Base-by-base conservation (phyloP, 1,284 basidiomycete species). In the Puccinia brachypodii region DNA sequence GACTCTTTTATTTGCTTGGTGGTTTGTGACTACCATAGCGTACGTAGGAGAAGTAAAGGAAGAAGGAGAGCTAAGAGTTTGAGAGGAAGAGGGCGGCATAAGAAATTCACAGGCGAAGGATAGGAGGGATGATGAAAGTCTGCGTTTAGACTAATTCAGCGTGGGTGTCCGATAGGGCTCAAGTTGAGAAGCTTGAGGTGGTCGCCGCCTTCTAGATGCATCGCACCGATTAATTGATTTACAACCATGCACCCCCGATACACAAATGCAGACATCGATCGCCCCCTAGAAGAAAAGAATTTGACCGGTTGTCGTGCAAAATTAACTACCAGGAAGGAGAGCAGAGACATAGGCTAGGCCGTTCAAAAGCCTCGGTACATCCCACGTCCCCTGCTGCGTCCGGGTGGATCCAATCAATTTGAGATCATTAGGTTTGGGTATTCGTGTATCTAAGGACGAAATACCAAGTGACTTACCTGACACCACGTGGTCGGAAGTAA, bases 321-420 rank as follows among this genome's bases (percentile, higher is more conserved):
- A n/a, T 31, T n/a, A 31, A 42, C 38, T 36, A 38, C 66, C 36
- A 68, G 31, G 19, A 36, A 14, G 3, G 9, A 68, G 6, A 38
- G 25, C 58, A 13, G 25, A 68, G 38, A 38, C 25, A 25, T 6
- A 47, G 68, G 22, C 42, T 22, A 73, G 71, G 22, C 7, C 28
- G 50, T 53, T 80, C 42, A 80, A n/a, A 80, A 80, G n/a, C 77
- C 77, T 71, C 77, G 77, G 68, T 71, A 80, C 22, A 80, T 50
- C 11, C 77, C 77, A 56, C 77, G 77, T 31, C 38, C 76, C 44
- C 76, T 78, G n/a, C 36, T 22, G 22, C 33, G n/a, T n/a, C 36
- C n/a, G n/a, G 2, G 66, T 42, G n/a, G 28, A 56, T 38, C 9
- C 3, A 38, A 68, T 79, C 33, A 68, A 2, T 3, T 0, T 9